phyloP scores from a whole-genome alignment of 2,329 filamentous ascomycete species.

The Aspergillus sp. region DNA sequence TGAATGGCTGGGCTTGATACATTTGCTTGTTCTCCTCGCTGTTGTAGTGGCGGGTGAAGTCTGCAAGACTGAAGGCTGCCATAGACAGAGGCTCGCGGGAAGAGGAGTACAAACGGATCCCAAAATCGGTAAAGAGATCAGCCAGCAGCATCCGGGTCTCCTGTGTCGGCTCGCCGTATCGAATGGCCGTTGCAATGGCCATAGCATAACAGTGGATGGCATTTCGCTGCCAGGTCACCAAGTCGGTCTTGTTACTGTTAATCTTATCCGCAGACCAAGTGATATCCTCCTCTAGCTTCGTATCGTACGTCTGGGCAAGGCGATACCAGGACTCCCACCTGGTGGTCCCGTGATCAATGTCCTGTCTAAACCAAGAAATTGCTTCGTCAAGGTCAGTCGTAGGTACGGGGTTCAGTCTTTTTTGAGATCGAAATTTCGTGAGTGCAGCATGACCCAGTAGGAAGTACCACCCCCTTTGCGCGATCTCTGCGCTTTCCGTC shows the following conservation, averaged over 20 bases:
- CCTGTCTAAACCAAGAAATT: conserved; percentile 73
- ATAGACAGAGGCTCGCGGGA: conserved; percentile 66
- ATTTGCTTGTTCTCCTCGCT: conserved; percentile 51
- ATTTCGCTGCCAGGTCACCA: conserved; percentile 72
- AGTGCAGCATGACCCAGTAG: conserved; percentile 83
- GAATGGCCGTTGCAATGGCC: conserved; percentile 62
- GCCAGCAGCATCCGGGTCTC: conserved; percentile 58
- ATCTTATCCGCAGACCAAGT: conserved; percentile 89
- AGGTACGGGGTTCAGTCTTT: conserved; percentile 72
- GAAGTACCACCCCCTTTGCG: conserved; percentile 87
- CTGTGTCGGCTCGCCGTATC: conserved; percentile 52
- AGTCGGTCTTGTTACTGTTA: conserved; percentile 74
- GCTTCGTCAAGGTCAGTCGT: conserved; percentile 83
- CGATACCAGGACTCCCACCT: conserved; percentile 91
- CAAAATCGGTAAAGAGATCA: conserved; percentile 68
- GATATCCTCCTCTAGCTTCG: conserved; percentile 81
- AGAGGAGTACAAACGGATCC: conserved; percentile 65
- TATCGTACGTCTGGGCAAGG: conserved; percentile 81
- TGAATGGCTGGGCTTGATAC: conserved; percentile 57
- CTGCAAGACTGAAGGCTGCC: conserved; percentile 62
- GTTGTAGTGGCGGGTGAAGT: conserved; percentile 61
- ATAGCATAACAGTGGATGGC: conserved; percentile 80
- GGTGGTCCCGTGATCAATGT: conserved; percentile 76
- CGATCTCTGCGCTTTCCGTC: conserved; percentile 65
- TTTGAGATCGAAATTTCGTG: conserved; percentile 78